These are phyloP conservation scores for Cordyceps farinosa DNA, from an alignment of 2,329 filamentous ascomycete genomes.

Conservation along the genomic window DNA sequence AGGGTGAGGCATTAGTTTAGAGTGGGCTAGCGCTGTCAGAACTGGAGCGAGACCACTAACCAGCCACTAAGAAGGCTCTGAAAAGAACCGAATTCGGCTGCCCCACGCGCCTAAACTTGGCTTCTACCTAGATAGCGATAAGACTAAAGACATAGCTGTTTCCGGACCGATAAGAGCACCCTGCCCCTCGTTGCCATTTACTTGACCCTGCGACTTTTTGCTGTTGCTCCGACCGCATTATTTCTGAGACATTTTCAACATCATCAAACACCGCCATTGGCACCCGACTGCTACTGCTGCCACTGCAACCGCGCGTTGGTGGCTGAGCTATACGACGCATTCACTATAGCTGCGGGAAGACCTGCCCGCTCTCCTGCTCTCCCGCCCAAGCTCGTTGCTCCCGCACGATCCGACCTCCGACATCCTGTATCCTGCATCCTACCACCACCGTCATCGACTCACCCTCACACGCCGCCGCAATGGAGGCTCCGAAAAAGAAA, in stretches of 20 bases:
- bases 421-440: not conserved
- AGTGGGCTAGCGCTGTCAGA: slow-evolving; percentile 5
- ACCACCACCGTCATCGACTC: not conserved
- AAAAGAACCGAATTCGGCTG: not conserved
- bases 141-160: not conserved
- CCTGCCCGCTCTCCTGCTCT: not conserved
- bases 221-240: not conserved
- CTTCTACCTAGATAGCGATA: slow-evolving; percentile 4
- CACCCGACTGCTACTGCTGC: not conserved
- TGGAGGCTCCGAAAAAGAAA: slow-evolving; percentile 51
- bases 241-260: not conserved
- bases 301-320: not conserved
- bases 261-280: not conserved
- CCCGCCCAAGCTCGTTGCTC: not conserved
- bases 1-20: slow-evolving; percentile 15
- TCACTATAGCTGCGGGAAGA: not conserved
- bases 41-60: slow-evolving; percentile 1
- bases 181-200: slow-evolving; percentile 2
- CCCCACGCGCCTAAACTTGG: not conserved
- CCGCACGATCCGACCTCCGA: not conserved
- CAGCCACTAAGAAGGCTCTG: not conserved
- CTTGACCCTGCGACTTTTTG: slow-evolving; percentile 1
- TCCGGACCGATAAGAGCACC: slow-evolving; percentile 16
- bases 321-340: not conserved
- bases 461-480: not conserved